A percentile compares a stretch with the other conserved stretches of the same genome.
Conservation (phyloP, 257 asterid genomes). For the Eucommia ulmoides region DNA sequence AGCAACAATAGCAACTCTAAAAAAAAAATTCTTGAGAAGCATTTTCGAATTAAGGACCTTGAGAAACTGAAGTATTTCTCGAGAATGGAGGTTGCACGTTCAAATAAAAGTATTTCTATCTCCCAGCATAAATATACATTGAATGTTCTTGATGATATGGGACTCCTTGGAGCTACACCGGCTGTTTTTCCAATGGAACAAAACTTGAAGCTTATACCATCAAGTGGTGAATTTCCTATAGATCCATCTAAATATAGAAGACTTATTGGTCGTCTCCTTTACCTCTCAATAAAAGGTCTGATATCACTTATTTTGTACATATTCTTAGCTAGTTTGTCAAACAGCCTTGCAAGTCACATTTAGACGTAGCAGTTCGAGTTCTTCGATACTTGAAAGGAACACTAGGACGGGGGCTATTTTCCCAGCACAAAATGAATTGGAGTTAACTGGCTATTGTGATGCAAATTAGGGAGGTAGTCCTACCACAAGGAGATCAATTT, state of each 20-base stretch:
- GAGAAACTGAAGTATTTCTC: neutral
- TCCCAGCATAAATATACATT: neutral
- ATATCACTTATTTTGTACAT: neutral
- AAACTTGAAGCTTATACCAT: neutral
- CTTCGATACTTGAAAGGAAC: neutral
- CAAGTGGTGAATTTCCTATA: neutral
- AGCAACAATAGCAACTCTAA: neutral
- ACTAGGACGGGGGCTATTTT: neutral
- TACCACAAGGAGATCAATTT: neutral
- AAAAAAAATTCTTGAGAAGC: neutral
- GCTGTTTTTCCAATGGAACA: neutral
- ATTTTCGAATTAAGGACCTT: neutral
- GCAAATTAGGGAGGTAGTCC: neutral
- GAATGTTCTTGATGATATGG: neutral
- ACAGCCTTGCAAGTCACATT: neutral
- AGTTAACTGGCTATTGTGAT: neutral
- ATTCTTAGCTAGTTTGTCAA: neutral
- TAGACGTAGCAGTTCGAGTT: neutral
- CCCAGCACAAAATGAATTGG: neutral
- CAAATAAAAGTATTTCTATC: neutral
- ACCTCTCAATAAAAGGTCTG: neutral
- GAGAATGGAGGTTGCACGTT: neutral
- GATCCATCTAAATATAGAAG: neutral
- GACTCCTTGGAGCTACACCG: neutral
- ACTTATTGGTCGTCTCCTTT: neutral